Base-by-base conservation (phyloP, 192 early-diverging fungal species). In the Martensiomyces pterosporus region DNA sequence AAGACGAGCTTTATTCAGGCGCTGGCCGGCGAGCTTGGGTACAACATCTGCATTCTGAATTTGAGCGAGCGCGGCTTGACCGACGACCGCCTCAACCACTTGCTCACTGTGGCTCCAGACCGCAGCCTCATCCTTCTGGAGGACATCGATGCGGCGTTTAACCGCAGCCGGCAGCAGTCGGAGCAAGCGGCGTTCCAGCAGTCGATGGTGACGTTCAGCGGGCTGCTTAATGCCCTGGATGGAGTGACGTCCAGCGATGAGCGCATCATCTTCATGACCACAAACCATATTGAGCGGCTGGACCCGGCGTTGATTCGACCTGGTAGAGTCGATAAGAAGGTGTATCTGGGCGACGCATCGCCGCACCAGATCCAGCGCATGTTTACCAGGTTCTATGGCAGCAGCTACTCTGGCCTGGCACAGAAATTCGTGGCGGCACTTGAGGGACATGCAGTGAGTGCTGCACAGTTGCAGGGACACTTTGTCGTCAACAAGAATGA, bases 1-100 rank as follows among this genome's bases (percentile, higher is more conserved):
- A 95, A 95, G 61, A 88, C 87, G n/a, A 89, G 85, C 60, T 92
- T 90, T 59, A 92, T 93, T 51, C 87, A 90, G 61, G 91, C 92
- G 15, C 61, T 95, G 24, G 92, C 92, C 26, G 87, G 88, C 36
- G 79, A 89, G 36, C 67, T 92, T n/a, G 82, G 85, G 47, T 90
- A 89, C 68, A 89, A 92, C 50, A 89, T 94, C 21, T 93, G 89
- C 58, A 84, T 93, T 37, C 67, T 92, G 32, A 95, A 92, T 63
- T 55, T 95, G 38, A 81, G 79, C 45, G 84, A 89, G 52, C 82
- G 85, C 35, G 89, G 86, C 0, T 48, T 94, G 55, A 92, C 87
- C 0, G 91, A 94, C 55, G 86, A 92, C 60, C 69, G 90, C 19
- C 57, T 90, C 42, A 87, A 88, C 55, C 87, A 90, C 43, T 60